Evolutionary conservation across 2,329 filamentous ascomycete species (phyloP), one percentile per base, ranked within the genome.

Genomic region (Iodosphaeria phyllophila): DNA sequence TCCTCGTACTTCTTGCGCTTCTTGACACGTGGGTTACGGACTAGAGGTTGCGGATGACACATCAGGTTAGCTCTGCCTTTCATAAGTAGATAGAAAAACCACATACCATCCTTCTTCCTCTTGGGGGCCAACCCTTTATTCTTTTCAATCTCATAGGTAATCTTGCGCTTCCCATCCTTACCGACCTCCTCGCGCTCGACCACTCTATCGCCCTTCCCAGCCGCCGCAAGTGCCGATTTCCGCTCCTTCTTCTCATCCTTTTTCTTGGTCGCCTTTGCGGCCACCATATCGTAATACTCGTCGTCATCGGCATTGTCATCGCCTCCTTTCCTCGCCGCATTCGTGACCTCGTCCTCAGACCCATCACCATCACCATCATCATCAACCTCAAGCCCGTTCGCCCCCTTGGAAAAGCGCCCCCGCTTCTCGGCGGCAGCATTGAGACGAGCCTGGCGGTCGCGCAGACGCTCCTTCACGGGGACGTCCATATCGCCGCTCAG

Each of bases 131-230:
- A 22, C 10, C 89, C 89, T 64, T 93, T 93, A 55, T 98, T 98
- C 69, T 95, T 93, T 56, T 84, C 70, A 43, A 98, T 98, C 37
- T 74, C 68, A 52, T 93, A 95, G 11, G 71, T 79, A 47, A 98
- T 92, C 50, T 82, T 80, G 31, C 91, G 64, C 56, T 93, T 92
- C 31, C 84, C 86, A 40, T 92, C 83, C 29, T 70, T 58, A 20
- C 77, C 82, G 21, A 92, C 48, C 39, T 65, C 60, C 42, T 78
- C 74, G 31, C 69, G 60, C 37, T 74, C 64, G 2, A 76, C 58
- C 2, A 74, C 55, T 4, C 65, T 59, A 31, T 74, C 61, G 26
- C 66, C 58, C 33, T 75, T 74, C 29, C 61, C 64, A 11, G 76
- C 76, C 3, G 59, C 56, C 11, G 60, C 59, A 22, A 64, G 56